Percentiles rank a stretch among this genome's conserved stretches.
Evolutionary conservation across 2,329 filamentous ascomycete species (phyloP).

Genomic region (Thermoascus crustaceus): DNA sequence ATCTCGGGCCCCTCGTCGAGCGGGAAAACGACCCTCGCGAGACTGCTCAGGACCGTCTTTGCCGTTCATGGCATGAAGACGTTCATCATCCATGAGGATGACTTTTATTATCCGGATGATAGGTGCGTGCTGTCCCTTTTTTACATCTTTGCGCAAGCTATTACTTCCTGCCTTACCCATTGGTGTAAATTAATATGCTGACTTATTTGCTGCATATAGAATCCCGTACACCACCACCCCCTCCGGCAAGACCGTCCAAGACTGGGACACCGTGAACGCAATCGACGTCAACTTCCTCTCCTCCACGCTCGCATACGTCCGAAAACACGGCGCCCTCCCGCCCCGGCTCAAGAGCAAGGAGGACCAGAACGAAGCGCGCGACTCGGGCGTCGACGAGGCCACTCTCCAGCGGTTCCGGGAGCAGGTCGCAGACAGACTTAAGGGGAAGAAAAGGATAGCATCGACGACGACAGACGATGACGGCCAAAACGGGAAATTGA

Average conservation of each 20-base stretch:
- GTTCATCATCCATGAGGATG: constrained; percentile 89
- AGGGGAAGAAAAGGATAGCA: constrained; percentile 5
- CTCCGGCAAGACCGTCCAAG: constrained; percentile 52
- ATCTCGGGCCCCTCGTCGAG: constrained; percentile 87
- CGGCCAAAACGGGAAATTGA: constrained; percentile 18
- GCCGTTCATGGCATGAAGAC: constrained; percentile 34
- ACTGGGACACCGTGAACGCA: constrained; percentile 86
- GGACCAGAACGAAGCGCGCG: constrained; percentile 49
- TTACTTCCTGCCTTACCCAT: neutral
- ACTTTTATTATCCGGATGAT: constrained; percentile 80
- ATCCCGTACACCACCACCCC: constrained; percentile 42
- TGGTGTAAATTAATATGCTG: constrained; percentile 1
- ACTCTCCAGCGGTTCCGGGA: constrained; percentile 18
- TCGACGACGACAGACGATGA: neutral
- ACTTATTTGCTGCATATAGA: constrained; percentile 14
- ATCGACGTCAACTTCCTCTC: constrained; percentile 64
- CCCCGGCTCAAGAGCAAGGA: constrained; percentile 48
- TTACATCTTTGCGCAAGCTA: neutral
- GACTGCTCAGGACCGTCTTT: constrained; percentile 75
- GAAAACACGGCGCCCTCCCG: constrained; percentile 50
- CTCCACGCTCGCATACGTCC: constrained; percentile 61
- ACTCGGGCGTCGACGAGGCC: constrained; percentile 25
- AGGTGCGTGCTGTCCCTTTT: constrained; percentile 43
- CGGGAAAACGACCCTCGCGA: constrained; percentile 88
- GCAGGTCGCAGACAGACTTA: constrained; percentile 17